Evolutionary conservation across 1,139 yeast species (phyloP), one percentile per base, ranked within the genome.

Genomic region (Saccharomyces hybrid): DNA sequence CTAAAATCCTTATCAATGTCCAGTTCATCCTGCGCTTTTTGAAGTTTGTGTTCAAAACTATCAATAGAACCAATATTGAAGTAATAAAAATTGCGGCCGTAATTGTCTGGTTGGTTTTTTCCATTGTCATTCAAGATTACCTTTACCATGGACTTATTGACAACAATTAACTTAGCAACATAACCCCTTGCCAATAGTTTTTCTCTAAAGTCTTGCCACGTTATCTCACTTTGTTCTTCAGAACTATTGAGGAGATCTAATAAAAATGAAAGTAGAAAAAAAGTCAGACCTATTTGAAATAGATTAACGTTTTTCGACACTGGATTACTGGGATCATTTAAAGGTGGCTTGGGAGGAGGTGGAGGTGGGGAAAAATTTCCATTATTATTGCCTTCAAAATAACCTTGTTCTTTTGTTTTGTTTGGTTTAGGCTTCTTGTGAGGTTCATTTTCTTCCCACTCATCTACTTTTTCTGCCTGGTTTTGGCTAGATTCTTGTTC

Each of bases 121-220:
- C 81, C 89, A 23, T 81, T 79, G 13, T 80, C 84, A 59, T 85
- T 84, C 58, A 87, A 72, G 54, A 82, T 78, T 3, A 88, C 88
- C 64, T 83, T 84, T 1, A 84, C 95, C 2, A 77, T 74, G 54
- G 78, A 78, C 60, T 79, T 81, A 69, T 86, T 86, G 47, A 84
- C 76, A 14, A 86, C 90, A n/a, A 79, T 72, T 54, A 86, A 71
- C 63, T 80, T 82, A 13, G 84, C 81, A 23, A 86, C 95, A 58
- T 80, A 78, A 0, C 88, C 87, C 60, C 79, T 82, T 51, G 82
- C 82, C 50, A 86, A 74, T 55, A 82, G 79, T 49, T 81, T 77
- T 8, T 82, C 76, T 62, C 84, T 79, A 71, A 86, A 86, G 59
- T 85, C 89, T 69, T 86, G 95, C 76, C 76, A 78, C 5, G 80